These are phyloP conservation scores for Malus hybrid DNA, from an alignment of 331 rosid species.

Conservation along the genomic window DNA sequence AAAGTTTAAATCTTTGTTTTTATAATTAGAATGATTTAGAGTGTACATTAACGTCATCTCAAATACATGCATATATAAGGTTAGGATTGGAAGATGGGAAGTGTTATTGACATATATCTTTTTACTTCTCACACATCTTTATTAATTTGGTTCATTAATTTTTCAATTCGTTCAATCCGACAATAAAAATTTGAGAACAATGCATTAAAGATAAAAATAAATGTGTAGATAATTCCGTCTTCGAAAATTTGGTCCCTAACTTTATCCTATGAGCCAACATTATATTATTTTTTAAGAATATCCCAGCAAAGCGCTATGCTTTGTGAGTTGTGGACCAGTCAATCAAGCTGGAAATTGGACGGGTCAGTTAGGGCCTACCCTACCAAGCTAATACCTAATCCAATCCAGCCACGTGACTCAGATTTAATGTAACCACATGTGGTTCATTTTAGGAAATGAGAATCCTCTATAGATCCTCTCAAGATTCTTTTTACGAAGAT, in stretches of 20 bases:
- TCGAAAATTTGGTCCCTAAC: no score
- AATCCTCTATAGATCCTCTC: rapidly evolving
- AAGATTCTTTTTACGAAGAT: rapidly evolving
- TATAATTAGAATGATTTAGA: no score
- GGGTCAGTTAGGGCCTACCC: background rate
- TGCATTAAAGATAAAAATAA: no score
- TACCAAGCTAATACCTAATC: background rate
- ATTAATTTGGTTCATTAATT: no score
- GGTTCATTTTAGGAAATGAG: background rate
- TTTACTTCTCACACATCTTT: no score
- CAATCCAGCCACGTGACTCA: background rate
- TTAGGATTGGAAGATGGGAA: no score
- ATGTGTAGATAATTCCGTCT: rapidly evolving
- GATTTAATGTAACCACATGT: background rate
- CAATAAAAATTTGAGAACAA: rapidly evolving
- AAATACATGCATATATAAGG: no score
- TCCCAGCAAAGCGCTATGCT: background rate
- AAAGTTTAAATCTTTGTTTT: no score
- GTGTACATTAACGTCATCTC: no score
- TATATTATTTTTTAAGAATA: no score
- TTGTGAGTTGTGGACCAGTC: conserved; percentile 1
- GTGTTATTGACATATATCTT: no score
- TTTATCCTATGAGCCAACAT: no score
- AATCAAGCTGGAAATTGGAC: background rate
- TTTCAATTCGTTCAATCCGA: rapidly evolving